phyloP scores from a whole-genome alignment of 2,329 filamentous ascomycete genomes.

The Dactylonectria estremocensis region DNA sequence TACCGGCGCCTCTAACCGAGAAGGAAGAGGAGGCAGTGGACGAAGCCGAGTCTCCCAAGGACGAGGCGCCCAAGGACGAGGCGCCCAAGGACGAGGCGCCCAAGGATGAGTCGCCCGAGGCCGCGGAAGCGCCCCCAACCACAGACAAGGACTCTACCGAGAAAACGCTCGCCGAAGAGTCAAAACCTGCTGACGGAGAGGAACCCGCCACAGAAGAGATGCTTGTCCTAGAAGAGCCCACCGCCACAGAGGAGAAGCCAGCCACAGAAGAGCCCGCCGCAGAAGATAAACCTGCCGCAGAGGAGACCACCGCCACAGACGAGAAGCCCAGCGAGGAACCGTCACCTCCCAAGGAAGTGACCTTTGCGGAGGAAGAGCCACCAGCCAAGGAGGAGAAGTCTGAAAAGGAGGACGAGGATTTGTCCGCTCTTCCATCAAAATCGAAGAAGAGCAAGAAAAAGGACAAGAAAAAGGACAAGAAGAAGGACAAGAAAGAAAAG shows the following conservation, averaged over 20 bases:
- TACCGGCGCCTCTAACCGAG: constrained; percentile 22
- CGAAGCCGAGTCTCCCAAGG: constrained; percentile 32
- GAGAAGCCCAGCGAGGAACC: constrained; percentile 24
- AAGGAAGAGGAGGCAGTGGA: constrained; percentile 39
- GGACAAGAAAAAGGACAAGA: constrained; percentile 21
- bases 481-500: constrained; percentile 28
- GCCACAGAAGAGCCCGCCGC: constrained; percentile 8
- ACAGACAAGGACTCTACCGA: constrained; percentile 30
- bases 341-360: constrained; percentile 17
- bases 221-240: constrained; percentile 7
- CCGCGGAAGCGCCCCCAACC: neutral
- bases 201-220: constrained; percentile 26
- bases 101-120: constrained; percentile 27
- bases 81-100: constrained; percentile 29
- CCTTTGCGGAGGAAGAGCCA: constrained; percentile 21
- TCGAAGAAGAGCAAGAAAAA: constrained; percentile 42
- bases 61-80: constrained; percentile 31
- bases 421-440: constrained; percentile 19
- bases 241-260: constrained; percentile 8
- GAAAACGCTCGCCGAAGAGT: neutral
- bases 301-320: constrained; percentile 11
- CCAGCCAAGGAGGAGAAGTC: constrained; percentile 18
- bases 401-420: constrained; percentile 28
- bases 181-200: constrained; percentile 12
- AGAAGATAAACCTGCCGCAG: constrained; percentile 6